phyloP scores from a whole-genome alignment of 225 moss, liverwort and hornwort species.

The Anthoceros angustus region DNA sequence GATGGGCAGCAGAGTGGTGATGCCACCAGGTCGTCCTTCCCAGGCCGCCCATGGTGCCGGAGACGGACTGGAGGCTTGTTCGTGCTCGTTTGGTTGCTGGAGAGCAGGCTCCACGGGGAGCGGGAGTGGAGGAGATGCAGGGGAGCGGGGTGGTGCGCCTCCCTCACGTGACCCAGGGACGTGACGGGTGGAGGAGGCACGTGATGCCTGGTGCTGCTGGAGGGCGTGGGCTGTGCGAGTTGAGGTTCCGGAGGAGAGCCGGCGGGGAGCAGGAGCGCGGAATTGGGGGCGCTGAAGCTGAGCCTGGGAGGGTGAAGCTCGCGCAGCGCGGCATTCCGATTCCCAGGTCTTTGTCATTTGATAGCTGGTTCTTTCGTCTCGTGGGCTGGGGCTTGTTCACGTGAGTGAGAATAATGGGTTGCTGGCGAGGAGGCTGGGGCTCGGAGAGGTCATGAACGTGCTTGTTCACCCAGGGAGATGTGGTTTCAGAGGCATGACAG shows the following conservation, averaged over 20 bases:
- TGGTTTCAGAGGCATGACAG: neutral
- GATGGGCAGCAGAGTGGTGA: neutral
- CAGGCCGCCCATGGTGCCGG: constrained; percentile 14
- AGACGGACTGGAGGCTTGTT: constrained; percentile 32
- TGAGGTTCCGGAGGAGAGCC: too few relatives aligned
- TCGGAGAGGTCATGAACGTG: neutral
- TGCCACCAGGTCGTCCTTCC: constrained; percentile 2
- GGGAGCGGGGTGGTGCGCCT: too few relatives aligned
- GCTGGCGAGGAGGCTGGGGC: neutral
- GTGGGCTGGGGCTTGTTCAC: constrained; percentile 2
- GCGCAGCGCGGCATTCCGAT: too few relatives aligned
- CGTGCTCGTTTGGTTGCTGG: constrained; percentile 29
- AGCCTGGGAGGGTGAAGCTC: too few relatives aligned
- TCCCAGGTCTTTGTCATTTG: too few relatives aligned
- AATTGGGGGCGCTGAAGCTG: too few relatives aligned
- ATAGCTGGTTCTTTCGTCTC: neutral
- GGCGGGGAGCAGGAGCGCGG: too few relatives aligned
- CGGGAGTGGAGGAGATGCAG: constrained; percentile 6
- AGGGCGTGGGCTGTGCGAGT: too few relatives aligned
- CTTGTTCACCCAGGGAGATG: neutral
- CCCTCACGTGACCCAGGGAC: too few relatives aligned
- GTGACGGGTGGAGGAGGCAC: too few relatives aligned
- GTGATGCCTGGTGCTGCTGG: too few relatives aligned
- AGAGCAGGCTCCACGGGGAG: constrained; percentile 9
- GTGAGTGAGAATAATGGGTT: neutral